Percentiles rank a stretch among this genome's conserved stretches.
phyloP scores from a whole-genome alignment of 768 basidiomycete genomes.

The Leccinum subgranulosum region DNA sequence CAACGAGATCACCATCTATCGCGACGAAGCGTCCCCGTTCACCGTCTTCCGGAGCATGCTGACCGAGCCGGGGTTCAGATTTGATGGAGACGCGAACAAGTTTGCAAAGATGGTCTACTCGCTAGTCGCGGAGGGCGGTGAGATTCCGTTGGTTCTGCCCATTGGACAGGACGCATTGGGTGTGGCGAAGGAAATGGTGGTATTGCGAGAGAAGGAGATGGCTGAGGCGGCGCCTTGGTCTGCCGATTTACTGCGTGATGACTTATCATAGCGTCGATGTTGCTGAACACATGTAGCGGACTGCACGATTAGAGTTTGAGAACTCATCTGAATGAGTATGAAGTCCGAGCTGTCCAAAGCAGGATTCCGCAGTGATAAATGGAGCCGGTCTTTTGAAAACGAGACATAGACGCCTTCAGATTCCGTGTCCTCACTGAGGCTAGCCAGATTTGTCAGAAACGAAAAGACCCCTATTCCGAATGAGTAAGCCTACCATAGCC shows the following conservation, averaged over 20 bases:
- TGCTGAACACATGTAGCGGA: too few relatives aligned
- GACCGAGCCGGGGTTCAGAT: not conserved
- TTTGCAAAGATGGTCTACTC: slow-evolving; percentile 5
- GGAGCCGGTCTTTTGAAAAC: too few relatives aligned
- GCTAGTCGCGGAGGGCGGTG: not conserved
- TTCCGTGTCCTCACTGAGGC: not conserved
- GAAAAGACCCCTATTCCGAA: too few relatives aligned
- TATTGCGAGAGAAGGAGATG: not conserved
- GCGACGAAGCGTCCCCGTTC: not conserved
- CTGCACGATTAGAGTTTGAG: not conserved
- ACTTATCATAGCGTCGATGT: not conserved
- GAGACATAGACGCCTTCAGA: too few relatives aligned
- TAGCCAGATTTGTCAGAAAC: too few relatives aligned
- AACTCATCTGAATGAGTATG: too few relatives aligned
- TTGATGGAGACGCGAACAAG: slow-evolving; percentile 13
- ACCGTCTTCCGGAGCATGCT: not conserved
- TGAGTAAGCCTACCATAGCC: too few relatives aligned
- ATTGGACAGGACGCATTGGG: slow-evolving; percentile 13
- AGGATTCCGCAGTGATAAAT: not conserved
- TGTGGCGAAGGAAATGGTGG: not conserved
- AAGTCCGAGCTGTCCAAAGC: not conserved
- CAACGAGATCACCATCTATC: slow-evolving; percentile 5
- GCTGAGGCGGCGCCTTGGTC: slow-evolving; percentile 8
- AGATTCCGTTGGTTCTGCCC: slow-evolving; percentile 11
- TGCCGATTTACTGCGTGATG: slow-evolving; percentile 5